phyloP scores from a whole-genome alignment of 2,329 filamentous ascomycete genomes.

The Ophiostoma ulmi region DNA sequence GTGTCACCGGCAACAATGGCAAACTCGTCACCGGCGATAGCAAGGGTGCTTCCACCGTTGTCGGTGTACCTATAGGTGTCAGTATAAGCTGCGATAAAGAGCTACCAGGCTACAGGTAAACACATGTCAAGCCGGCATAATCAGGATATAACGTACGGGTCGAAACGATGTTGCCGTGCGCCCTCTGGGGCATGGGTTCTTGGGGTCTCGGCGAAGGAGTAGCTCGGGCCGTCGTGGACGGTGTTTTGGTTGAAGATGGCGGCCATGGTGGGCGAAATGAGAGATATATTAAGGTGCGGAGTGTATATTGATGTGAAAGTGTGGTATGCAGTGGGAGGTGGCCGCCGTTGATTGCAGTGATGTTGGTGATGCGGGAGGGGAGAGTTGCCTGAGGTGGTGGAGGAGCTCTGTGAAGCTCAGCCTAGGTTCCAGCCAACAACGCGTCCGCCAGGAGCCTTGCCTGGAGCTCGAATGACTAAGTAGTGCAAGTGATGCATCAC shows the following conservation, averaged over 20 bases:
- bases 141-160: slow-evolving; percentile 61
- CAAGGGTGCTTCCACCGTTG: slow-evolving; percentile 93
- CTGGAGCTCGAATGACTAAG: slow-evolving; percentile 38
- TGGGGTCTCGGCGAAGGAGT: slow-evolving; percentile 60
- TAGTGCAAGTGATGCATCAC: background rate
- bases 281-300: background rate
- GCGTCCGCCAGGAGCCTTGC: slow-evolving; percentile 24
- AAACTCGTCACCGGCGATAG: slow-evolving; percentile 90
- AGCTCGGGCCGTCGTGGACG: slow-evolving; percentile 63
- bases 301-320: background rate
- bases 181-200: slow-evolving; percentile 49
- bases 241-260: slow-evolving; percentile 68
- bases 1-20: slow-evolving; percentile 96
- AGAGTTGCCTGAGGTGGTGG: slow-evolving; percentile 4
- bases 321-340: background rate
- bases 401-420: slow-evolving; percentile 18
- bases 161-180: slow-evolving; percentile 73
- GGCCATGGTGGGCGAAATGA: slow-evolving; percentile 43
- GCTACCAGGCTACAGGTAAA: background rate
- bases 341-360: background rate
- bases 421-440: slow-evolving; percentile 19
- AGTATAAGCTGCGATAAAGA: background rate
- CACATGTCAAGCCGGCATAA: background rate
- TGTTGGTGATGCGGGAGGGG: background rate
- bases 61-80: slow-evolving; percentile 71